Evolutionary conservation across 805 yeast species (phyloP).

Genomic region (Saturnispora kantuleensis): DNA sequence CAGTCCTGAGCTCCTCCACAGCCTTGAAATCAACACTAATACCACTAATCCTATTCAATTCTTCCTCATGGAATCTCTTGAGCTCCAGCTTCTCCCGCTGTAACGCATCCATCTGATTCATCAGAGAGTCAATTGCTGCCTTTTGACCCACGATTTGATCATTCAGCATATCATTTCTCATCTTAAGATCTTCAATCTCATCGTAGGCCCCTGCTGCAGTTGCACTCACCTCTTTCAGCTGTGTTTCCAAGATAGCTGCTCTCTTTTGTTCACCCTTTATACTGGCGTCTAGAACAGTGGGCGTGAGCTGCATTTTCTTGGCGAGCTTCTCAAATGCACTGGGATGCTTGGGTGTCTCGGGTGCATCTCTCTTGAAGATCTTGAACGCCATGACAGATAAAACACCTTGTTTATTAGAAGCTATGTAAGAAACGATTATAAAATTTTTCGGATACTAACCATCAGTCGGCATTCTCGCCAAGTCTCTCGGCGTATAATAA

Average conservation of each 20-base stretch:
- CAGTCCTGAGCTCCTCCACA: conserved; percentile 2
- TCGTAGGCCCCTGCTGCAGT: conserved; percentile 23
- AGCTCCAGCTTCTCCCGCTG: conserved; percentile 3
- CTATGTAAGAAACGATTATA: no score
- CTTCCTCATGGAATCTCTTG: conserved; percentile 8
- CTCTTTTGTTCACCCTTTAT: conserved; percentile 19
- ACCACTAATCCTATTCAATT: conserved; percentile 1
- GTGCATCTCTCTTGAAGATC: conserved; percentile 6
- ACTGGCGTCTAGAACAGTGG: conserved; percentile 17
- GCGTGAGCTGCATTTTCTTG: conserved; percentile 10
- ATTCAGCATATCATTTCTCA: conserved; percentile 16
- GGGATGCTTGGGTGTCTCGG: conserved; percentile 9
- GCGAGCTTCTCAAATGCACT: not conserved
- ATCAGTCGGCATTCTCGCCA: not conserved
- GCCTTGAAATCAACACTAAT: not conserved
- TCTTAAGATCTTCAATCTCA: conserved; percentile 18
- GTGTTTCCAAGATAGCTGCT: conserved; percentile 15
- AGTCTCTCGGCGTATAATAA: conserved; percentile 40
- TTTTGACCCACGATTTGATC: conserved; percentile 24
- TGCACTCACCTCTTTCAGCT: conserved; percentile 18
- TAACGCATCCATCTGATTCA: conserved; percentile 16
- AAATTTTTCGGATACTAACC: not conserved
- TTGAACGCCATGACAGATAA: conserved; percentile 3
- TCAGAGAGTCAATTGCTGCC: conserved; percentile 16
- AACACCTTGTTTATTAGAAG: not conserved